A percentile compares a stretch with the other conserved stretches of the same genome.
Evolutionary conservation across 164 flowering plant genomes (phyloP).

Genomic region (Piper longum): DNA sequence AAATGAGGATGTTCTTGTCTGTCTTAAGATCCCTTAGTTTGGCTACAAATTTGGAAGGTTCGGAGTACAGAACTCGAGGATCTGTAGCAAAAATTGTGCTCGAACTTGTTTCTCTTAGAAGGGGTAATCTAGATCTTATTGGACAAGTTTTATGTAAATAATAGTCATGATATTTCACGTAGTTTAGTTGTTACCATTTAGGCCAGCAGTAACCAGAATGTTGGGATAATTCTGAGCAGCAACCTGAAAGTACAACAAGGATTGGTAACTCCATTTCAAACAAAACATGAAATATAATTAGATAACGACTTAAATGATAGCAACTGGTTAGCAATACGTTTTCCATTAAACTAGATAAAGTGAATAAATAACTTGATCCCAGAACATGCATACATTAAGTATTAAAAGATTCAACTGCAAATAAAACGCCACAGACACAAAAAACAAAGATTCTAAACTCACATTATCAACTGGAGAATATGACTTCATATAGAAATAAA

Average conservation of each 20-base stretch:
- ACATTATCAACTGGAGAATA: slow-evolving; percentile 88
- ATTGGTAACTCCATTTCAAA: neutral
- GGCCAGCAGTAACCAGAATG: slow-evolving; percentile 78
- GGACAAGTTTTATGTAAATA: too few relatives aligned
- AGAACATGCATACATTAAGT: too few relatives aligned
- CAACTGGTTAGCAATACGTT: too few relatives aligned
- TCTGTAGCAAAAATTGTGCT: slow-evolving; percentile 26
- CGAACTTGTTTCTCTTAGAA: too few relatives aligned
- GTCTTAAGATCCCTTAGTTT: slow-evolving; percentile 78
- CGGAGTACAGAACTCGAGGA: slow-evolving; percentile 85
- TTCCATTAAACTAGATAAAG: too few relatives aligned
- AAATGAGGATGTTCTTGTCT: slow-evolving; percentile 47
- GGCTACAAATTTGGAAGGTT: slow-evolving; percentile 91
- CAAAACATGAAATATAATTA: neutral
- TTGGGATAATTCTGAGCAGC: slow-evolving; percentile 67
- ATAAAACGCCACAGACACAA: too few relatives aligned
- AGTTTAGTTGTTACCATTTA: slow-evolving; percentile 43
- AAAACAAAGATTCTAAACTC: slow-evolving; percentile 7
- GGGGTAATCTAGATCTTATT: too few relatives aligned
- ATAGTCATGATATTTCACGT: neutral
- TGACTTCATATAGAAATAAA: slow-evolving; percentile 72
- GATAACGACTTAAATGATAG: too few relatives aligned
- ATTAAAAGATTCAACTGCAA: too few relatives aligned
- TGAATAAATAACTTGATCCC: too few relatives aligned
- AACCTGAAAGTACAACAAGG: slow-evolving; percentile 26